phyloP scores from a whole-genome alignment of 805 yeast species.

The Cyberlindnera amylophila region DNA sequence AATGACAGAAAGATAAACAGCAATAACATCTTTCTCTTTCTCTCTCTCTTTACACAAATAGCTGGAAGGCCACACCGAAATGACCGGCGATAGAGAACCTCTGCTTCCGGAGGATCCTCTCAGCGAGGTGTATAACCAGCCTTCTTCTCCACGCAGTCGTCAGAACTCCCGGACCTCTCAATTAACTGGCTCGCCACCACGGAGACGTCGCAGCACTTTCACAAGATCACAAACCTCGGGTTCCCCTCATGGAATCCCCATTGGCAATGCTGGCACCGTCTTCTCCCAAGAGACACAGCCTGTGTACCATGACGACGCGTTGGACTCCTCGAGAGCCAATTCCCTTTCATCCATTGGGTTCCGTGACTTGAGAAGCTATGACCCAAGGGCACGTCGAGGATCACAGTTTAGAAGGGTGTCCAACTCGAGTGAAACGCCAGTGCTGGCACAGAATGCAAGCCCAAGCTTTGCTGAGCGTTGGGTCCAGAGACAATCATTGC shows the following conservation, averaged over 20 bases:
- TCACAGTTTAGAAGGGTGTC: slow-evolving; percentile 3
- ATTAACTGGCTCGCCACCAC: slow-evolving; percentile 3
- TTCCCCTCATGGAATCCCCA: background rate
- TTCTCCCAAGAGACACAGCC: slow-evolving; percentile 5
- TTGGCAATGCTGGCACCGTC: slow-evolving; percentile 2
- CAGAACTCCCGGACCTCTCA: slow-evolving; percentile 1
- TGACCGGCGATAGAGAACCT: slow-evolving; percentile 4
- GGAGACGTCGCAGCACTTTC: slow-evolving; percentile 6
- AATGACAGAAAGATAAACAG: too few species aligned
- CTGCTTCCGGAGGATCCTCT: slow-evolving; percentile 9
- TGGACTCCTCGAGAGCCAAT: slow-evolving; percentile 9
- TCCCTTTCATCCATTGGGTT: slow-evolving; percentile 11
- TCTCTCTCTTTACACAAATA: background rate
- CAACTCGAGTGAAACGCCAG: background rate
- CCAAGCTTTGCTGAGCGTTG: slow-evolving; percentile 29
- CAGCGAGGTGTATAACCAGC: background rate
- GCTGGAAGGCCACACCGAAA: background rate
- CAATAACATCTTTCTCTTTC: background rate
- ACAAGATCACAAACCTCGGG: slow-evolving; percentile 6
- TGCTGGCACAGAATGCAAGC: slow-evolving; percentile 7
- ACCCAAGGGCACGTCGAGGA: slow-evolving; percentile 12
- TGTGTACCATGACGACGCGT: slow-evolving; percentile 2
- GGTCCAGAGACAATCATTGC: slow-evolving; percentile 22
- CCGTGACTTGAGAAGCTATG: slow-evolving; percentile 17
- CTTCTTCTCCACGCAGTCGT: background rate